phyloP scores from a whole-genome alignment of 768 basidiomycete species.

The Boletus insuetus region DNA sequence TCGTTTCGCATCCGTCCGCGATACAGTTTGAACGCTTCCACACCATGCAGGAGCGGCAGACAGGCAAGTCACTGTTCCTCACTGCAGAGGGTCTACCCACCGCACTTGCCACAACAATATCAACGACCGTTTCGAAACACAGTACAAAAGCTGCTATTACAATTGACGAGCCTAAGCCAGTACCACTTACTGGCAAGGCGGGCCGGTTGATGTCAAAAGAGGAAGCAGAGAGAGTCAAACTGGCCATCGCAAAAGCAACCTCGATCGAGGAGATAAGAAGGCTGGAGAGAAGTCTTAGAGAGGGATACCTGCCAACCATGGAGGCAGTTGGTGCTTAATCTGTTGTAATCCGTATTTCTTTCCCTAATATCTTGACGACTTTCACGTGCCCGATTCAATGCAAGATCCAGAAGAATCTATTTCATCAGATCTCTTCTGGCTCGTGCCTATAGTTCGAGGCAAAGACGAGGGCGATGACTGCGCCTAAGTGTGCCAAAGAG shows the following conservation, averaged over 20 bases:
- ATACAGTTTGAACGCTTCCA: slow-evolving; percentile 28
- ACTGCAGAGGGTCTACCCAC: slow-evolving; percentile 79
- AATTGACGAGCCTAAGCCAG: slow-evolving; percentile 75
- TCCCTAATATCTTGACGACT: slow-evolving; percentile 17
- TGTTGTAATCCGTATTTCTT: slow-evolving; percentile 34
- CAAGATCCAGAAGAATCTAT: not conserved
- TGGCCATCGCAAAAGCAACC: slow-evolving; percentile 86
- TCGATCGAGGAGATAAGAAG: slow-evolving; percentile 87
- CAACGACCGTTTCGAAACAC: slow-evolving; percentile 66
- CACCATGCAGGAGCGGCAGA: slow-evolving; percentile 67
- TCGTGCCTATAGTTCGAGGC: slow-evolving; percentile 56
- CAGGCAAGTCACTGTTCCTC: slow-evolving; percentile 72
- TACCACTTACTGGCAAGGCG: slow-evolving; percentile 57
- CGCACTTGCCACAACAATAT: slow-evolving; percentile 74
- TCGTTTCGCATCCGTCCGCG: slow-evolving; percentile 16
- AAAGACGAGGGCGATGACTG: slow-evolving; percentile 58
- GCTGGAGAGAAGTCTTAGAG: slow-evolving; percentile 76
- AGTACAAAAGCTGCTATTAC: slow-evolving; percentile 62
- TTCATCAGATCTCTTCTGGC: not conserved
- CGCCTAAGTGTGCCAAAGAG: slow-evolving; percentile 60
- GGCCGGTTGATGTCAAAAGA: slow-evolving; percentile 90
- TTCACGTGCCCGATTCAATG: not conserved
- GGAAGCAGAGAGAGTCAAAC: slow-evolving; percentile 83
- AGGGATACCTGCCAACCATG: slow-evolving; percentile 79
- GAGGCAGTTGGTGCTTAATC: slow-evolving; percentile 74